Percentiles rank a stretch among this genome's conserved stretches.
phyloP scores from a whole-genome alignment of 306 rosid genomes.

The Quercus variabilis region DNA sequence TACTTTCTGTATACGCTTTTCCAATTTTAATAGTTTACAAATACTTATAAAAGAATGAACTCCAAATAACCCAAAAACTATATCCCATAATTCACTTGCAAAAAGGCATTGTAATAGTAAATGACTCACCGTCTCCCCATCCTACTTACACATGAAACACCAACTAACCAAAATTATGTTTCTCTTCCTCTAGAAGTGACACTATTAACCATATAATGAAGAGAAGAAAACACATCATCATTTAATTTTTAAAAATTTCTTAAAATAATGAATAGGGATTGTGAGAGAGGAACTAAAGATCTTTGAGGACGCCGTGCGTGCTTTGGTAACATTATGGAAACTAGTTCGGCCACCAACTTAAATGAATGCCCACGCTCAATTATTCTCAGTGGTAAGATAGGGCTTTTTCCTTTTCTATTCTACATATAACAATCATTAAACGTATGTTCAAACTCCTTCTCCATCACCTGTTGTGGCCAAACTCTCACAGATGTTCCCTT shows the following conservation, averaged over 20 bases:
- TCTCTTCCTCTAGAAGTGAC: too few relatives aligned
- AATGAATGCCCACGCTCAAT: background rate
- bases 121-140: too few relatives aligned
- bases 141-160: too few relatives aligned
- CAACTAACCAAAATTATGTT: too few relatives aligned
- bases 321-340: background rate
- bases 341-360: background rate
- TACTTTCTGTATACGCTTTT: too few relatives aligned
- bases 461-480: background rate
- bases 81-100: too few relatives aligned
- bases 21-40: too few relatives aligned
- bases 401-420: background rate
- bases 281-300: background rate
- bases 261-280: background rate
- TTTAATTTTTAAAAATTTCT: background rate
- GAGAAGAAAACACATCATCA: background rate
- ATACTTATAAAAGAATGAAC: too few relatives aligned
- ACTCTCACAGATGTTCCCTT: background rate
- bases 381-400: background rate
- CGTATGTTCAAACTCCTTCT: background rate
- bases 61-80: too few relatives aligned
- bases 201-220: too few relatives aligned
- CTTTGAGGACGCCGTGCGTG: background rate
- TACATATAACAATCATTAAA: background rate
- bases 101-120: too few relatives aligned